Evolutionary conservation across 805 yeast species (phyloP), one percentile per base, ranked within the genome.

Genomic region (Nakazawaea holstii): DNA sequence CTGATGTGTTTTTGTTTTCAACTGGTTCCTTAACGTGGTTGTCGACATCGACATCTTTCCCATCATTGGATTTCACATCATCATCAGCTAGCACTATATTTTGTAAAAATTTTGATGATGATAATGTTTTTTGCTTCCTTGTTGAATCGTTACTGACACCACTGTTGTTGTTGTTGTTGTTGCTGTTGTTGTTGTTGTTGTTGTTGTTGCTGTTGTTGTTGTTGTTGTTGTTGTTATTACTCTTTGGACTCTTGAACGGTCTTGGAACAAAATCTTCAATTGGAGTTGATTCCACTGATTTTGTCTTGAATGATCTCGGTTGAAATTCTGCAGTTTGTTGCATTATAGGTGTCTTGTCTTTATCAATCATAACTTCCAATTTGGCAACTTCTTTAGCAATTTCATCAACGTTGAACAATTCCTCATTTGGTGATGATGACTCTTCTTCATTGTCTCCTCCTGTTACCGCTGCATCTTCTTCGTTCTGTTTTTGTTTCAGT

Each of bases 351-450:
- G 56, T 28, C 13, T 49, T 48, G 8, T 43, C 53, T 1, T n/a
- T n/a, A 13, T 33, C 36, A 9, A 71, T 70, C 35, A 68, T 58
- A 28, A 59, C 53, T 47, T 73, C 77, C 15, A 77, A 72, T 35
- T 67, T 74, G 15, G 65, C 60, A 35, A 76, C 72, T 54, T 77
- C 79, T 31, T 65, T 53, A 45, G 59, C 55, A 41, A 77, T 56
- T 1, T 76, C 76, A 38, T 59, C 64, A 13, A 77, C 66, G 53
- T 77, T 76, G 55, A 77, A 77, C 1, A 73, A 66, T 8, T 62
- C 53, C 17, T 58, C 67, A 47, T 57, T 63, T 46, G 58, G 64
- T 14, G 59, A 59, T 11, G 56, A 39, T 17, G 53, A 51, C 13
- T 60, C 48, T 37, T 53, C 59, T 20, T 48, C 49, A 26, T 38